phyloP scores from a whole-genome alignment of 2,329 filamentous ascomycete species.

The Sclerotinia trifoliorum region DNA sequence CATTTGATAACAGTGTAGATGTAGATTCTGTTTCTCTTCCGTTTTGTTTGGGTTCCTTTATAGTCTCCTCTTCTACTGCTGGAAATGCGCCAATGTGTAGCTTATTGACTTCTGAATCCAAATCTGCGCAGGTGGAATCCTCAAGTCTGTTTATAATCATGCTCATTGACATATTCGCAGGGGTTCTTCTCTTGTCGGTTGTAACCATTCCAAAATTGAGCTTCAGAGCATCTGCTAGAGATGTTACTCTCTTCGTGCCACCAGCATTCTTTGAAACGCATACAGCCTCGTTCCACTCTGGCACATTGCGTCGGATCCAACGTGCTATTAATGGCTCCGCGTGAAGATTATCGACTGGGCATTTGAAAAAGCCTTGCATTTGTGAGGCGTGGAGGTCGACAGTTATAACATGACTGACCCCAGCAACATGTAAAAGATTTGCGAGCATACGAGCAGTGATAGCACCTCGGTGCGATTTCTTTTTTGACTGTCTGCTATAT shows the following conservation, averaged over 20 bases:
- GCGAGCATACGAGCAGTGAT: conserved; percentile 97
- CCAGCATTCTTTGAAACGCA: conserved; percentile 98
- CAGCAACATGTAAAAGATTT: conserved; percentile 88
- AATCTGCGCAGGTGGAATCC: conserved; percentile 51
- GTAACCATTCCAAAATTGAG: conserved; percentile 97
- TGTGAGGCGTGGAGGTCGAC: conserved; percentile 96
- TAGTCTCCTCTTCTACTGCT: conserved; percentile 23
- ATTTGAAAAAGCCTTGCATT: conserved; percentile 99
- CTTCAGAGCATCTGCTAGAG: conserved; percentile 90
- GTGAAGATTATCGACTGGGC: conserved; percentile 94
- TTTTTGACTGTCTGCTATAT: conserved; percentile 99
- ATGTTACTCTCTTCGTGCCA: conserved; percentile 95
- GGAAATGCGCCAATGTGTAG: conserved; percentile 31
- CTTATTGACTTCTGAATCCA: conserved; percentile 42
- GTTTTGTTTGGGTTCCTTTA: conserved; percentile 19
- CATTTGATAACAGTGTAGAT: conserved; percentile 22
- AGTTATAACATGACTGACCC: conserved; percentile 96
- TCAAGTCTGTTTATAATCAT: conserved; percentile 72
- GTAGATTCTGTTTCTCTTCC: conserved; percentile 17
- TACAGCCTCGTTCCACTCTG: conserved; percentile 85
- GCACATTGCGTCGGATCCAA: conserved; percentile 89
- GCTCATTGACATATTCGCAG: conserved; percentile 70
- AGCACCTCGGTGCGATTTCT: conserved; percentile 93
- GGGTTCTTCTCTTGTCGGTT: conserved; percentile 68
- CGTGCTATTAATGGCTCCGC: conserved; percentile 92